Percentiles rank a stretch among this genome's conserved stretches.
Evolutionary conservation across 345 rosid genomes (phyloP).

Genomic region (Hypericum perforatum): DNA sequence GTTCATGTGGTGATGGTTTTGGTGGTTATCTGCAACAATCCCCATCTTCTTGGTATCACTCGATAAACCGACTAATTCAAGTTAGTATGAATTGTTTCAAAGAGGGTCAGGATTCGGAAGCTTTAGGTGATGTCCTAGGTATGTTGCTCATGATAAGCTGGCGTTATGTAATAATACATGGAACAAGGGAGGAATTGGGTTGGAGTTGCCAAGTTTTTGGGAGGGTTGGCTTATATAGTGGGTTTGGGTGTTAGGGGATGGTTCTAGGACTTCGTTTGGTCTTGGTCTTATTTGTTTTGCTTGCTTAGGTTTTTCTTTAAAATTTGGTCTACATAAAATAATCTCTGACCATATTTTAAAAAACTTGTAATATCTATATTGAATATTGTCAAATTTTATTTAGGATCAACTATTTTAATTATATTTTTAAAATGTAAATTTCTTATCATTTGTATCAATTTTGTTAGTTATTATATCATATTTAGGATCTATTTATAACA

Average conservation of each 20-base stretch:
- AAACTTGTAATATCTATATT: too few species aligned
- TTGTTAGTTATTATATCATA: too few species aligned
- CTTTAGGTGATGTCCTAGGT: constrained; percentile 57
- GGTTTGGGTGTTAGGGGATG: neutral
- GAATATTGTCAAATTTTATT: too few species aligned
- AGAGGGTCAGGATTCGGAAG: constrained; percentile 89
- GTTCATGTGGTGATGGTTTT: constrained; percentile 24
- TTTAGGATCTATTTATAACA: too few species aligned
- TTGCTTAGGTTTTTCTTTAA: neutral
- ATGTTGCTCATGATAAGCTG: constrained; percentile 72
- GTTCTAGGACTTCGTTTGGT: neutral
- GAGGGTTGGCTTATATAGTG: constrained; percentile 1
- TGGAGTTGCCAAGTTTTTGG: constrained; percentile 4
- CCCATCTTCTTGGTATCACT: neutral
- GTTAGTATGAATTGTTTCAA: too few species aligned
- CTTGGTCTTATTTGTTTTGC: constrained; percentile 1
- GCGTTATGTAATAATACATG: constrained; percentile 3
- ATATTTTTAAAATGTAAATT: too few species aligned
- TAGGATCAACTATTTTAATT: too few species aligned
- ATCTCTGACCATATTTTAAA: too few species aligned
- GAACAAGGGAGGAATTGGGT: too few species aligned
- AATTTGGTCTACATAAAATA: neutral
- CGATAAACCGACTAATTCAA: too few species aligned
- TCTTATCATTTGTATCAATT: too few species aligned
- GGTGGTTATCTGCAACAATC: constrained; percentile 26